Evolutionary conservation across 116 monocot species (phyloP).

Genomic region (Dioscorea cayenensis): DNA sequence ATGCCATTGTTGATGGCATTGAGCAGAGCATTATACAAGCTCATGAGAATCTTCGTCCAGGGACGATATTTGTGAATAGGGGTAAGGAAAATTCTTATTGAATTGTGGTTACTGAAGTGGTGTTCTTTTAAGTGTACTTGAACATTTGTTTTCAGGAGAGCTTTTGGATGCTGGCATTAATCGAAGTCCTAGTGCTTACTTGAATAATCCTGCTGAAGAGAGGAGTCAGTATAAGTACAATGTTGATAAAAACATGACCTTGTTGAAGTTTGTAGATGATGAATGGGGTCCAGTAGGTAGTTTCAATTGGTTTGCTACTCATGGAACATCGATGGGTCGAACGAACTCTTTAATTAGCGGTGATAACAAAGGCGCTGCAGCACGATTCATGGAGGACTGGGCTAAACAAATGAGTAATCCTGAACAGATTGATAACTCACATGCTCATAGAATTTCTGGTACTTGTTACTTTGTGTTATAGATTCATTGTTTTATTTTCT

Average conservation of each 20-base stretch:
- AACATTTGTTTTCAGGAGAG: conserved; percentile 39
- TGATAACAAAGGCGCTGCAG: conserved; percentile 76
- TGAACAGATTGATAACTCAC: conserved; percentile 5
- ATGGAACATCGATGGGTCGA: conserved; percentile 71
- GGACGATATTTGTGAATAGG: conserved; percentile 50
- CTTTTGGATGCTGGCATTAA: conserved; percentile 59
- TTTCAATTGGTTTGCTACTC: conserved; percentile 77
- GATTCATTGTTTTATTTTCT: background rate
- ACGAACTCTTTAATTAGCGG: conserved; percentile 64
- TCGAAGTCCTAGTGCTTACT: conserved; percentile 63
- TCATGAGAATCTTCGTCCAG: conserved; percentile 68
- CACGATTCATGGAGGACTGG: conserved; percentile 75
- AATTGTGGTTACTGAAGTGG: too few species aligned
- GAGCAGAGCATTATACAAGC: conserved; percentile 68
- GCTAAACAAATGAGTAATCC: conserved; percentile 32
- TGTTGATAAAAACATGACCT: conserved; percentile 62
- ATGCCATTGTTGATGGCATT: conserved; percentile 67
- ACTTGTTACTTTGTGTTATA: too few species aligned
- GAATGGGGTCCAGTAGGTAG: conserved; percentile 51
- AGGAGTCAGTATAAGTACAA: conserved; percentile 37
- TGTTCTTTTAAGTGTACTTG: background rate
- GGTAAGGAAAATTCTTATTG: conserved; percentile 20
- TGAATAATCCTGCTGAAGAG: conserved; percentile 52
- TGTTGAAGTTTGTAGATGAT: conserved; percentile 59
- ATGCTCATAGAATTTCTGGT: background rate